Evolutionary conservation across 805 yeast genomes (phyloP).

Genomic region (Hyphopichia homilentoma): DNA sequence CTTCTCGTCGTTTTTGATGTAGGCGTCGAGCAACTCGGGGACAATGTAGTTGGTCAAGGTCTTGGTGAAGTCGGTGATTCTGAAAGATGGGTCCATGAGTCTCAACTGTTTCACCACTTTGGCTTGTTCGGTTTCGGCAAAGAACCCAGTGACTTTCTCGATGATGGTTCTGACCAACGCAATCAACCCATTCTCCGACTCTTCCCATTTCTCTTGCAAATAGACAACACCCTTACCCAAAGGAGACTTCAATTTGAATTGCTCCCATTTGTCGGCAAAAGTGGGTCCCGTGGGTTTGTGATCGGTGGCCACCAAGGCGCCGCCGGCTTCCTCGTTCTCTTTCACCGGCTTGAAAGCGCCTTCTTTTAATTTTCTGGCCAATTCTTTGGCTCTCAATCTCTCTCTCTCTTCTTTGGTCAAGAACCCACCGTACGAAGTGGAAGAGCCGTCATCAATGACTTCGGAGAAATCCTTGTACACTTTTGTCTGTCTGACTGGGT

Average conservation of each 20-base stretch:
- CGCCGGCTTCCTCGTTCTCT: constrained; percentile 79
- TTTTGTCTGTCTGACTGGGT: constrained; percentile 89
- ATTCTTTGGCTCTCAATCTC: constrained; percentile 50
- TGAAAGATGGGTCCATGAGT: constrained; percentile 86
- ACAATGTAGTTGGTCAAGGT: constrained; percentile 88
- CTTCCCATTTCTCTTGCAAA: constrained; percentile 78
- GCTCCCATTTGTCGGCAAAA: constrained; percentile 61
- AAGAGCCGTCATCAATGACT: constrained; percentile 88
- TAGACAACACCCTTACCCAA: constrained; percentile 63
- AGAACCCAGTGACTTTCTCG: constrained; percentile 80
- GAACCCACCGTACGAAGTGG: constrained; percentile 88
- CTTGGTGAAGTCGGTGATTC: constrained; percentile 69
- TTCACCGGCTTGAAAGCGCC: constrained; percentile 68
- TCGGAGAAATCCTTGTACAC: constrained; percentile 85
- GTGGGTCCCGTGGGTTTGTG: constrained; percentile 70
- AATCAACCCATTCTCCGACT: constrained; percentile 88
- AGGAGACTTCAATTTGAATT: constrained; percentile 61
- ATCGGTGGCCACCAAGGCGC: constrained; percentile 77
- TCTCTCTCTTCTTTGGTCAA: constrained; percentile 80
- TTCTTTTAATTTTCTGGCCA: constrained; percentile 51
- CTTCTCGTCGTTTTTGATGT: constrained; percentile 83
- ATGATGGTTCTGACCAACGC: constrained; percentile 74
- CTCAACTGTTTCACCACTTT: constrained; percentile 84
- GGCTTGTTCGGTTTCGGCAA: constrained; percentile 95
- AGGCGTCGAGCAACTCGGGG: constrained; percentile 95